A percentile compares a stretch with the other conserved stretches of the same genome.
phyloP scores from a whole-genome alignment of 2,329 filamentous ascomycete species.

The Ophiocordyceps camponoti-leonardi region DNA sequence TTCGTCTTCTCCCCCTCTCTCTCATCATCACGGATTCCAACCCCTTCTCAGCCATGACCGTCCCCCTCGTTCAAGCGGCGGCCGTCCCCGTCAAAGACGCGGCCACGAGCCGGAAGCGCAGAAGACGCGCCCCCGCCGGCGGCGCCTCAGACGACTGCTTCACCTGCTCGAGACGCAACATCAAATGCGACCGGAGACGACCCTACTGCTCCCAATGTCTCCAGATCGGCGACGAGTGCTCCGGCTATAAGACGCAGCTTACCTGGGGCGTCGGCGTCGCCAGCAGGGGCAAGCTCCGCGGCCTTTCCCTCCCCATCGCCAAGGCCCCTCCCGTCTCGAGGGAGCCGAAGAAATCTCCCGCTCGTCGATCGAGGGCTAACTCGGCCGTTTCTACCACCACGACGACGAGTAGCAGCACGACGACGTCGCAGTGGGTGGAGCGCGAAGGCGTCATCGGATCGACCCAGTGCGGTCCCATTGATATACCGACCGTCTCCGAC shows the following conservation, averaged over 20 bases:
- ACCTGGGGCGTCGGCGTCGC: constrained; percentile 95
- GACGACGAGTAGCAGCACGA: no score
- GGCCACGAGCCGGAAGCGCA: constrained; percentile 47
- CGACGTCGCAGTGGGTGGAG: constrained; percentile 9
- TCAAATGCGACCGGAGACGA: constrained; percentile 77
- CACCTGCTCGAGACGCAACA: constrained; percentile 66
- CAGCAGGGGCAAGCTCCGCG: constrained; percentile 84
- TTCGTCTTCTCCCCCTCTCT: not conserved
- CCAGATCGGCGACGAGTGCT: constrained; percentile 80
- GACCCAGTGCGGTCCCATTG: constrained; percentile 14
- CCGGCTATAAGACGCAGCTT: constrained; percentile 89
- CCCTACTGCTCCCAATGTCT: constrained; percentile 94
- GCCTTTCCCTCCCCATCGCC: constrained; percentile 58
- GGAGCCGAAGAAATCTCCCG: constrained; percentile 28
- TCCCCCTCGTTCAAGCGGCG: constrained; percentile 25
- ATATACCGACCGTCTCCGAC: constrained; percentile 15
- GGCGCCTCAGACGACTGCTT: constrained; percentile 94
- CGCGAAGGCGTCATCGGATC: constrained; percentile 15
- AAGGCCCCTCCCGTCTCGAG: constrained; percentile 38
- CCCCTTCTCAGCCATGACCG: constrained; percentile 25
- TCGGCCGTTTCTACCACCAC: constrained; percentile 19
- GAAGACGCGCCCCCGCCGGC: constrained; percentile 73
- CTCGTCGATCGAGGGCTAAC: constrained; percentile 25
- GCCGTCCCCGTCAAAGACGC: constrained; percentile 30
- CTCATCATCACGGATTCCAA: not conserved